phyloP scores from a whole-genome alignment of 306 rosid species.

The Myrica gale region DNA sequence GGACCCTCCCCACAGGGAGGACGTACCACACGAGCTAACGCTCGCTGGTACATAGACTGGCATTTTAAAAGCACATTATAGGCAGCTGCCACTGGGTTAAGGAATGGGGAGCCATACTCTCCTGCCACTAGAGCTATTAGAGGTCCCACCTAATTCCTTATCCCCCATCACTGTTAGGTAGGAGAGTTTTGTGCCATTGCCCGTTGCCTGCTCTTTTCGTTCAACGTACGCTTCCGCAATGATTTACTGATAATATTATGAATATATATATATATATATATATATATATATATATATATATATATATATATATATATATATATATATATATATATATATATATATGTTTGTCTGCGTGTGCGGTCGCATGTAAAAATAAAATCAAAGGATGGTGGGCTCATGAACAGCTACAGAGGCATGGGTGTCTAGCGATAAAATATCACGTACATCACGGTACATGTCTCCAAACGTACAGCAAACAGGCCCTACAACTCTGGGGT shows the following conservation, averaged over 20 bases:
- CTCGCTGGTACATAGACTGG: too few species aligned
- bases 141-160: not conserved
- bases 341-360: too few species aligned
- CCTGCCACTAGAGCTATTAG: not conserved
- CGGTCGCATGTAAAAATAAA: not conserved
- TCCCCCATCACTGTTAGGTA: not conserved
- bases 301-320: too few species aligned
- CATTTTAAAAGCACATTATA: too few species aligned
- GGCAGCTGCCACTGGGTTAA: not conserved
- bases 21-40: too few species aligned
- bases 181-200: not conserved
- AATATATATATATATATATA: too few species aligned
- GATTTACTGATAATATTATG: too few species aligned
- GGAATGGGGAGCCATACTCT: not conserved
- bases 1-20: too few species aligned
- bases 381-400: not conserved
- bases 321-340: too few species aligned
- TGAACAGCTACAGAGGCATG: slow-evolving; percentile 2
- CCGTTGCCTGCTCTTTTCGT: not conserved
- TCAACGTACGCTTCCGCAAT: too few species aligned
- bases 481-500: not conserved
- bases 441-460: not conserved
- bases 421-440: not conserved
- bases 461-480: not conserved
- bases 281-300: too few species aligned